Percentiles rank a stretch among this genome's conserved stretches.
phyloP scores from a whole-genome alignment of 805 yeast species.

The Maudiozyma pseudohumilis region DNA sequence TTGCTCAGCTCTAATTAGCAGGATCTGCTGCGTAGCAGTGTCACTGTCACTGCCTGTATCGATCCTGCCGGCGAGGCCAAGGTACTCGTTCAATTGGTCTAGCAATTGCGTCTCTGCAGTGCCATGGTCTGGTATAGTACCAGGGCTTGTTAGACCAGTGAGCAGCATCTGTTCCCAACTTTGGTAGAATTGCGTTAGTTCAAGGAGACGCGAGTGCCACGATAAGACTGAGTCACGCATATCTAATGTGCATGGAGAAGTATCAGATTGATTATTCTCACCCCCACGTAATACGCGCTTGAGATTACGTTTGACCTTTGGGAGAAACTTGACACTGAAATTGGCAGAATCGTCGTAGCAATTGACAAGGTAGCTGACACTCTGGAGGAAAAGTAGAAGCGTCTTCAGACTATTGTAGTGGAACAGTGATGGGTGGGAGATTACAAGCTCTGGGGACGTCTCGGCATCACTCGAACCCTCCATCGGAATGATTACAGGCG shows the following conservation, averaged over 20 bases:
- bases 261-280: neutral
- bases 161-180: constrained; percentile 18
- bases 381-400: constrained; percentile 22
- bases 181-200: constrained; percentile 16
- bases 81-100: too few species aligned
- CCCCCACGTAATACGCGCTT: constrained; percentile 3
- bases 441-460: constrained; percentile 1
- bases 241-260: constrained; percentile 4
- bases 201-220: constrained; percentile 14
- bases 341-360: constrained; percentile 25
- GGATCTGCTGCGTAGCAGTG: constrained; percentile 5
- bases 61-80: too few species aligned
- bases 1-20: constrained; percentile 7
- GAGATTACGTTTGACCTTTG: constrained; percentile 18
- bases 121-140: too few species aligned
- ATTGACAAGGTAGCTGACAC: constrained; percentile 26
- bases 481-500: neutral
- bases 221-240: constrained; percentile 7
- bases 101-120: too few species aligned
- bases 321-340: constrained; percentile 23
- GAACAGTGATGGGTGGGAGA: constrained; percentile 11
- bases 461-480: neutral
- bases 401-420: constrained; percentile 22
- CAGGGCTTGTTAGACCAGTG: too few species aligned
- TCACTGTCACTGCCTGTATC: neutral